Conservation (phyloP, 1,284 basidiomycete genomes). For the Thelephora terrestris region DNA sequence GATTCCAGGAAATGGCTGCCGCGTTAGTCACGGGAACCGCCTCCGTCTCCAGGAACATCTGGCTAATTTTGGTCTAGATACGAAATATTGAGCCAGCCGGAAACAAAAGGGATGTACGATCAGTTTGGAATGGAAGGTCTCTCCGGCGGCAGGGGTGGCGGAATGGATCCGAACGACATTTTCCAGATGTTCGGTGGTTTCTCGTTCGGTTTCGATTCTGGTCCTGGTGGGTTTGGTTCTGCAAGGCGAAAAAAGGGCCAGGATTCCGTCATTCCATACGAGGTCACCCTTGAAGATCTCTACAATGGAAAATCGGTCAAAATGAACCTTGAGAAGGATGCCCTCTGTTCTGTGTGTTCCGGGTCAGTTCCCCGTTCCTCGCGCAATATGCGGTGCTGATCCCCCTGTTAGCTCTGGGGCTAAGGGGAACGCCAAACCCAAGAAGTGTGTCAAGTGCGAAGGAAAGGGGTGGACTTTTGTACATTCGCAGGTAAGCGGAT, state of each 20-base stretch:
- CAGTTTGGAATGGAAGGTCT: constrained; percentile 66
- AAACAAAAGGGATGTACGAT: constrained; percentile 78
- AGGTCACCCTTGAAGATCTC: constrained; percentile 86
- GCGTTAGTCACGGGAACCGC: constrained; percentile 45
- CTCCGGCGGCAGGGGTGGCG: constrained; percentile 32
- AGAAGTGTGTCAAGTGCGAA: constrained; percentile 73
- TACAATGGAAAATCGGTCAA: constrained; percentile 88
- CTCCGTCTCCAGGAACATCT: constrained; percentile 3
- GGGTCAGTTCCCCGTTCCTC: constrained; percentile 41
- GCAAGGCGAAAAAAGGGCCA: constrained; percentile 45
- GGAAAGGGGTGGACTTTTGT: constrained; percentile 72
- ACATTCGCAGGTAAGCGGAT: constrained; percentile 39
- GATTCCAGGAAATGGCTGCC: constrained; percentile 82
- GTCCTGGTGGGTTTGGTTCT: constrained; percentile 26
- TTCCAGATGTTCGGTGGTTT: constrained; percentile 70
- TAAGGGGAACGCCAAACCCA: constrained; percentile 70
- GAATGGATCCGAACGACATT: constrained; percentile 56
- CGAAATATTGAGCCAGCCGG: constrained; percentile 74
- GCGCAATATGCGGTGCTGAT: background rate
- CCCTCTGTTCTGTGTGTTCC: constrained; percentile 71
- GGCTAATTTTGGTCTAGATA: constrained; percentile 42
- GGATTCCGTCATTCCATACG: constrained; percentile 73
- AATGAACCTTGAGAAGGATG: constrained; percentile 83
- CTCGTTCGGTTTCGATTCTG: constrained; percentile 45
- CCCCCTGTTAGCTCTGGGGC: constrained; percentile 57